Evolutionary conservation across 73 alveolate genomes (phyloP), one percentile per base, ranked within the genome.

Genomic region (Paramecium tetraurelia): DNA sequence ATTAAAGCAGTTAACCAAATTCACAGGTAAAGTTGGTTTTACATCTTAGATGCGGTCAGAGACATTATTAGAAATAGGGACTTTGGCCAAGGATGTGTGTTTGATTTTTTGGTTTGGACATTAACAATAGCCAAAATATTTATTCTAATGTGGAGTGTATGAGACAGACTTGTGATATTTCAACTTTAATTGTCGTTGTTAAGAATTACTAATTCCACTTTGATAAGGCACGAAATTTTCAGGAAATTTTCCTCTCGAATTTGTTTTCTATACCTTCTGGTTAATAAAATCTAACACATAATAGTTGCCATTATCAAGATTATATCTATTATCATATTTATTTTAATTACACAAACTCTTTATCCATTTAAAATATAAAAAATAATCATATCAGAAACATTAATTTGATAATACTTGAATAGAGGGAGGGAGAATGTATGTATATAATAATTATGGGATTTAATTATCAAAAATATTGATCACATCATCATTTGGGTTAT

Each of bases 71-170:
- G 11, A 16, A 7, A 53, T 53, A 2, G 4, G 5, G 12, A 18
- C 35, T 22, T 18, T 53, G 18, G 11, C 12, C 21, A n/a, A 53
- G 3, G 69, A 53, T 3, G 69, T 18, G 7, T 16, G 69, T 18
- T 63, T 63, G 12, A 63, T 41, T 63, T 63, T 63, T 63, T 63
- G 1, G 6, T 31, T 63, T 0, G 84, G 84, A 24, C 84, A 63
- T 63, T 63, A 27, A 27, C 84, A 63, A 63, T 63, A 63, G 31
- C 84, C 84, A 63, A 63, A 63, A 63, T 63, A 63, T 41, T 63
- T 63, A 33, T 63, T 63, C 21, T 63, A 7, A 24, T 63, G 84
- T 11, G 84, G 84, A 11, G 84, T 63, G 27, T 63, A 63, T 12
- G 84, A 63, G 14, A 63, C 24, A 12, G 84, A 63, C 12, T 63